These are phyloP conservation scores for Cladosporium sp. DNA, from an alignment of 2,329 filamentous ascomycete species.

Conservation along the genomic window DNA sequence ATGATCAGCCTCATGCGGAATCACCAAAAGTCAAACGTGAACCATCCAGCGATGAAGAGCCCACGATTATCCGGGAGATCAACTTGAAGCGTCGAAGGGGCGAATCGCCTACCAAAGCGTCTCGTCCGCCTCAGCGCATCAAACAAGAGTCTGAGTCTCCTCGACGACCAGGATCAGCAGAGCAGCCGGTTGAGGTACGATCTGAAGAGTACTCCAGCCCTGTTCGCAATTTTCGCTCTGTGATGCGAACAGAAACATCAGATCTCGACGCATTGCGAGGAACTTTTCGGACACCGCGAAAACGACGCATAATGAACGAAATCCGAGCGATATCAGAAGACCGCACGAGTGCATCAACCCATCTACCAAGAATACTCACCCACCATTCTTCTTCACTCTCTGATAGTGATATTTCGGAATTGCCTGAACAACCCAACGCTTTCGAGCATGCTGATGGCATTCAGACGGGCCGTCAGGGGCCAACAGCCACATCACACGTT, in stretches of 20 bases:
- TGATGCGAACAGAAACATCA: slow-evolving; percentile 37
- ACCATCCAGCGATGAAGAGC: slow-evolving; percentile 32
- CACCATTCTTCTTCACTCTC: slow-evolving; percentile 9
- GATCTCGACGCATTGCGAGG: slow-evolving; percentile 38
- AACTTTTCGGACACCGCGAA: slow-evolving; percentile 8
- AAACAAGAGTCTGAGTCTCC: slow-evolving; percentile 26
- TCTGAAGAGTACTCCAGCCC: slow-evolving; percentile 38
- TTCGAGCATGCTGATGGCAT: neutral
- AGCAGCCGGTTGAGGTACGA: slow-evolving; percentile 32
- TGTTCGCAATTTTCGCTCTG: slow-evolving; percentile 17
- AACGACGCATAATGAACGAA: neutral
- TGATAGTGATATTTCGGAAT: slow-evolving; percentile 8
- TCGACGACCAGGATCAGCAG: slow-evolving; percentile 9
- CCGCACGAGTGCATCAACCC: neutral
- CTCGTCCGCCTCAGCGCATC: slow-evolving; percentile 20
- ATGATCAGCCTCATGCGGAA: slow-evolving; percentile 17
- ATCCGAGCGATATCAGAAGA: slow-evolving; percentile 8
- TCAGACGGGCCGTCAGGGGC: neutral
- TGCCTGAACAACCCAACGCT: neutral
- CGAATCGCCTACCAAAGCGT: slow-evolving; percentile 17
- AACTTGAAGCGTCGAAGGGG: slow-evolving; percentile 41
- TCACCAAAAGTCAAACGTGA: slow-evolving; percentile 11
- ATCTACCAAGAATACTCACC: neutral
- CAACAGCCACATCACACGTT: neutral
- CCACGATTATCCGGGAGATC: slow-evolving; percentile 39